Percentiles rank a stretch among this genome's conserved stretches.
Conservation (phyloP, 805 yeast genomes). For the Hanseniaspora lindneri region DNA sequence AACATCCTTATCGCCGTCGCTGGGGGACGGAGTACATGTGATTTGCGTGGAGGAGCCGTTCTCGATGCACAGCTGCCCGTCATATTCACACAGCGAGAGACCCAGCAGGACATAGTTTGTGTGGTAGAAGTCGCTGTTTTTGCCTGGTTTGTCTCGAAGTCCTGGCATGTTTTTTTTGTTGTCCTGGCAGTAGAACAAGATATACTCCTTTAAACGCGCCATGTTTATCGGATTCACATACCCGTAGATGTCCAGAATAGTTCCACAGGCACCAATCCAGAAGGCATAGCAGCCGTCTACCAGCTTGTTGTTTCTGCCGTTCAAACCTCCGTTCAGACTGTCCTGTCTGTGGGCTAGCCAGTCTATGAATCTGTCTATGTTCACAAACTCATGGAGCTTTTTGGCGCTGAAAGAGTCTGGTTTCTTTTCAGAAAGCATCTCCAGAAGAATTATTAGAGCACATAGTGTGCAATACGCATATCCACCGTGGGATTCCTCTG, state of each 20-base stretch:
- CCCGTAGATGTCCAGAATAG: constrained; percentile 31
- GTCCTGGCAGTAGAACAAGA: constrained; percentile 64
- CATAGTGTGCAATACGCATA: constrained; percentile 85
- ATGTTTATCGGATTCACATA: constrained; percentile 36
- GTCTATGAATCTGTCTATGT: constrained; percentile 39
- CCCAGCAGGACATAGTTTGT: constrained; percentile 79
- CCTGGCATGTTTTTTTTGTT: constrained; percentile 44
- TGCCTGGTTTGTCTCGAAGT: constrained; percentile 77
- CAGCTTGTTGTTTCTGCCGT: constrained; percentile 82
- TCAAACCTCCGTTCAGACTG: constrained; percentile 69
- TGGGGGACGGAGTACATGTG: neutral
- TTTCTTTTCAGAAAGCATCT: constrained; percentile 22
- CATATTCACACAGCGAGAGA: constrained; percentile 32
- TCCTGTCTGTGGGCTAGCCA: constrained; percentile 70
- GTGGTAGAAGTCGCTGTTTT: constrained; percentile 73
- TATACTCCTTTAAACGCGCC: constrained; percentile 49
- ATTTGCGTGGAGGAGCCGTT: neutral
- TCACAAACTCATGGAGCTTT: constrained; percentile 29
- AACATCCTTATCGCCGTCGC: constrained; percentile 5
- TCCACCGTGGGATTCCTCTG: constrained; percentile 90
- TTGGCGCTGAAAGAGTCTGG: constrained; percentile 16
- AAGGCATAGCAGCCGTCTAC: constrained; percentile 94
- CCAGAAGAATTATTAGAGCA: constrained; percentile 38
- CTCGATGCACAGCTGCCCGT: neutral
- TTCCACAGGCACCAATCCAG: constrained; percentile 85